Evolutionary conservation across 768 basidiomycete species (phyloP).

Genomic region (Hypholoma sublateritium): DNA sequence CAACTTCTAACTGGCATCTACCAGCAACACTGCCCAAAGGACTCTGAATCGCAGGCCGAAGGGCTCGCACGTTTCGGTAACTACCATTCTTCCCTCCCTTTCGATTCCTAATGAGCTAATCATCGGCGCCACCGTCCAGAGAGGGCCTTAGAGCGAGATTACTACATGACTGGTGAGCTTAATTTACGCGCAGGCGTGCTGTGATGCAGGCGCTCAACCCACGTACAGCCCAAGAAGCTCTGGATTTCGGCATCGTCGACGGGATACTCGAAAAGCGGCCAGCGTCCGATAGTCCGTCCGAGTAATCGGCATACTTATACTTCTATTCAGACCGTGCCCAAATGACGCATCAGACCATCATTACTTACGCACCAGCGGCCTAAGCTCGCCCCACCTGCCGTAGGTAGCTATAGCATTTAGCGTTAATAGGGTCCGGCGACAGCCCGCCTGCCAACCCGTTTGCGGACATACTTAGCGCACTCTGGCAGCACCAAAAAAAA

Average conservation of each 20-base stretch:
- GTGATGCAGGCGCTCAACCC: slow-evolving; percentile 20
- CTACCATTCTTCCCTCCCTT: slow-evolving; percentile 23
- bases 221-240: slow-evolving; percentile 74
- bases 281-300: slow-evolving; percentile 38
- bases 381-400: slow-evolving; percentile 1
- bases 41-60: slow-evolving; percentile 60
- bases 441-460: background rate
- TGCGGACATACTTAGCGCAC: slow-evolving; percentile 11
- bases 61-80: slow-evolving; percentile 79
- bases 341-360: background rate
- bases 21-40: slow-evolving; percentile 76
- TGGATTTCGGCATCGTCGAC: slow-evolving; percentile 92
- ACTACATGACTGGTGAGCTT: slow-evolving; percentile 85
- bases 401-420: background rate
- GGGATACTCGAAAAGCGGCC: slow-evolving; percentile 84
- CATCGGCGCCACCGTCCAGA: slow-evolving; percentile 46
- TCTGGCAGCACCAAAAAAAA: background rate
- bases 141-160: slow-evolving; percentile 89
- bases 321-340: background rate
- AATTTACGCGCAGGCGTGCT: slow-evolving; percentile 16
- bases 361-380: background rate
- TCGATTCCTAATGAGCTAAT: slow-evolving; percentile 15
- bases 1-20: slow-evolving; percentile 85
- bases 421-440: background rate
- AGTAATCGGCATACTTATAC: background rate